phyloP scores from a whole-genome alignment of 805 yeast species.

The Jamesozyma lodderae region DNA sequence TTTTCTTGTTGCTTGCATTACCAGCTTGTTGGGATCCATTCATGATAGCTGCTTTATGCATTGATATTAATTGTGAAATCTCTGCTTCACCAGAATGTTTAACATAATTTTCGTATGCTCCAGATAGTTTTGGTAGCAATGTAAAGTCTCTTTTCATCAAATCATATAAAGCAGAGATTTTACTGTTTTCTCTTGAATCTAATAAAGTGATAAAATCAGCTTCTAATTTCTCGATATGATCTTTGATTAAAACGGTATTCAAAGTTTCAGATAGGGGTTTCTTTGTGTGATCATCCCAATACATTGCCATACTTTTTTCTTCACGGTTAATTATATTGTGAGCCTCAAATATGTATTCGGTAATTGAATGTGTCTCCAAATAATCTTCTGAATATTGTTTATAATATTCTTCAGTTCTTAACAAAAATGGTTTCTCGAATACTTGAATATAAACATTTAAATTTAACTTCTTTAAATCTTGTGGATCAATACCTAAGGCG shows the following conservation, averaged over 20 bases:
- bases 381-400: slow-evolving; percentile 57
- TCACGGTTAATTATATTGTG: slow-evolving; percentile 78
- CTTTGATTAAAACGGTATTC: slow-evolving; percentile 65
- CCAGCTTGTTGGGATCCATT: slow-evolving; percentile 12
- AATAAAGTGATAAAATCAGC: slow-evolving; percentile 67
- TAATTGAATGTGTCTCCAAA: slow-evolving; percentile 67
- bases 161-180: slow-evolving; percentile 68
- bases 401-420: slow-evolving; percentile 45
- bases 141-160: slow-evolving; percentile 70
- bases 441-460: slow-evolving; percentile 69
- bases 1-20: slow-evolving; percentile 28
- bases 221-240: slow-evolving; percentile 69
- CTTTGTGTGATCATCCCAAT: slow-evolving; percentile 80
- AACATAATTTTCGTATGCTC: slow-evolving; percentile 63
- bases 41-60: slow-evolving; percentile 14
- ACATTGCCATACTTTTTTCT: slow-evolving; percentile 63
- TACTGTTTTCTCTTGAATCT: slow-evolving; percentile 49
- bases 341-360: slow-evolving; percentile 83
- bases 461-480: slow-evolving; percentile 79
- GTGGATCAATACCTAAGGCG: slow-evolving; percentile 79
- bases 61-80: slow-evolving; percentile 17
- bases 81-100: slow-evolving; percentile 46
- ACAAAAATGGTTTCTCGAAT: slow-evolving; percentile 72
- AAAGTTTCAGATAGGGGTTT: slow-evolving; percentile 66
- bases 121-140: slow-evolving; percentile 71